Evolutionary conservation across 2,329 filamentous ascomycete genomes (phyloP), one percentile per base, ranked within the genome.

Genomic region (Xylariaceae sp.): DNA sequence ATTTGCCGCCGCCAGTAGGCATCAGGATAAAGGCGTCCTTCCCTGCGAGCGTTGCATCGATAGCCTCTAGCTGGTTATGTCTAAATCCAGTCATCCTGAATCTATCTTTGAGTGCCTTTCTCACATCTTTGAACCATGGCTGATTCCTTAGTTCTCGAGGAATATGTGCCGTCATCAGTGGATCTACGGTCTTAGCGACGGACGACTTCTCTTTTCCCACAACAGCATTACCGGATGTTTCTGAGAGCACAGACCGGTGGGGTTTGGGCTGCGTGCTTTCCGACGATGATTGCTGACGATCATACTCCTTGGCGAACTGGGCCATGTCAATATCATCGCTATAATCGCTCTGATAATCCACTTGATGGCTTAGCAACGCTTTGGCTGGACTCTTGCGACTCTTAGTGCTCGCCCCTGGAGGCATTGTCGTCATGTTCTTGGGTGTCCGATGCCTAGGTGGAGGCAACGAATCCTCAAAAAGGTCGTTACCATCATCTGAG

Each of bases 1-100:
- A 98, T 71, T 99, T 99, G 42, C 95, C 95, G 57, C 95, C 95
- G 50, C 95, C 95, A 0, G 95, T 99, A 2, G 96, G 95, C 95
- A 99, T 99, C 40, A 99, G 79, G 16, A 99, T 89, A 71, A 99
- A 99, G 0, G 90, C 89, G 73, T 99, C 93, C 61, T 93, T 87
- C 2, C 93, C 95, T 26, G 79, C 81, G 44, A 99, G 78, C 0
- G 95, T 98, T 1, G 93, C 89, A 72, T 99, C 98, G 72, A 99
- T 97, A 14, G 95, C 93, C 73, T 98, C 91, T 1, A 98, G 81
- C 70, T 99, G 95, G 69, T 97, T 95, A 51, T 88, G 86, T 26
- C 96, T 87, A 69, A 99, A 99, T 0, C 91, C 91, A 51, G 84
- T 85, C 71, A 99, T 87, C 60, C 88, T 84, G 69, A 99, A 99